Conservation (phyloP, 805 yeast genomes). For the Brettanomyces bruxellensis region DNA sequence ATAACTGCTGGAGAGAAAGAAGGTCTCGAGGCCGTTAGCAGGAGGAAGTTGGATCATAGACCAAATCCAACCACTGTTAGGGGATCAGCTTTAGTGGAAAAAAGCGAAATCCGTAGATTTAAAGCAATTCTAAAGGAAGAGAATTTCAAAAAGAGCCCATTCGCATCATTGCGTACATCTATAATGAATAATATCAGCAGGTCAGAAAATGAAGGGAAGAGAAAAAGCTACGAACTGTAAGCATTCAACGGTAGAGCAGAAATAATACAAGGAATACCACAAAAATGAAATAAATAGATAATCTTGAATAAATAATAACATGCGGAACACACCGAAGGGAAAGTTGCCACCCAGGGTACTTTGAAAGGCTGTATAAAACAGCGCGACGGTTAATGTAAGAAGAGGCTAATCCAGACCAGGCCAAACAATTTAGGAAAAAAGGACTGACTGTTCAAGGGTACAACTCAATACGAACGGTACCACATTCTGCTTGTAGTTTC, state of each 20-base stretch:
- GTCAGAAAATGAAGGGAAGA: slow-evolving; percentile 3
- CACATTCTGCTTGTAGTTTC: slow-evolving; percentile 76
- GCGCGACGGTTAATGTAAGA: no score
- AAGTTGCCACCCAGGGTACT: neutral
- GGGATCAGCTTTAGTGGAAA: slow-evolving; percentile 45
- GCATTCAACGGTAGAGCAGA: neutral
- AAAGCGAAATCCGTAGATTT: slow-evolving; percentile 50
- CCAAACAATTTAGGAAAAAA: no score
- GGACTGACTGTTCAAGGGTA: no score
- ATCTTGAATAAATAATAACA: neutral
- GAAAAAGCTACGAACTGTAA: neutral
- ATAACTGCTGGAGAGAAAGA: slow-evolving; percentile 3
- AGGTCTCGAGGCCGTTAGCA: slow-evolving; percentile 19
- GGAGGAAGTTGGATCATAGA: slow-evolving; percentile 23
- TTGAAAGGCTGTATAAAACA: no score
- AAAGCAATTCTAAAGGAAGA: slow-evolving; percentile 45
- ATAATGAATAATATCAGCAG: slow-evolving; percentile 26
- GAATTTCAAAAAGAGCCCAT: slow-evolving; percentile 51
- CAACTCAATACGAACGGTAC: slow-evolving; percentile 47
- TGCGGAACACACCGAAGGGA: neutral
- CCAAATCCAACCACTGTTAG: slow-evolving; percentile 27
- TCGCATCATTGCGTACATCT: slow-evolving; percentile 56
- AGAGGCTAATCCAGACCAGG: no score
- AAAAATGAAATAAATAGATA: neutral
- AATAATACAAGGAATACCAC: neutral